These are phyloP conservation scores for Sphaerulina vaccinii DNA, from an alignment of 2,329 filamentous ascomycete genomes.

Conservation along the genomic window DNA sequence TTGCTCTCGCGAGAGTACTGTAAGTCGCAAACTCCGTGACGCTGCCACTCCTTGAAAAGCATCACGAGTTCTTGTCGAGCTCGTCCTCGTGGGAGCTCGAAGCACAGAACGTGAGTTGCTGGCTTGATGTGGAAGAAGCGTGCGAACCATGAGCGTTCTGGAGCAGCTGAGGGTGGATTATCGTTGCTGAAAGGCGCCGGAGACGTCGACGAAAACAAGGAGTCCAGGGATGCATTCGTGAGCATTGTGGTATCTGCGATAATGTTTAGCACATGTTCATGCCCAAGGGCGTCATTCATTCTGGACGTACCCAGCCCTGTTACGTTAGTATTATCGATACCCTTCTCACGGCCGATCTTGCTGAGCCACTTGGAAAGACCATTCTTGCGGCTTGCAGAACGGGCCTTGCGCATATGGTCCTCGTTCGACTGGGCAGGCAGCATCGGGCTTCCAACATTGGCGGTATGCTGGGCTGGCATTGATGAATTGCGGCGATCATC, in stretches of 20 bases:
- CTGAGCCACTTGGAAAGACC: constrained; percentile 56
- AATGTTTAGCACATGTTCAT: neutral
- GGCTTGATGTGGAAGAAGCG: constrained; percentile 89
- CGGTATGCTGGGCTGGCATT: constrained; percentile 31
- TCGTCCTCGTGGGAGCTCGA: constrained; percentile 68
- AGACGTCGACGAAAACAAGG: constrained; percentile 35
- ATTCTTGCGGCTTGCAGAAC: constrained; percentile 40
- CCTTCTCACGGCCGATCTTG: constrained; percentile 45
- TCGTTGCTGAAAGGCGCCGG: constrained; percentile 53
- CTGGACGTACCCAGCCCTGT: constrained; percentile 25
- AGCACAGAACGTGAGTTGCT: constrained; percentile 70
- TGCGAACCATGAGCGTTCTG: constrained; percentile 76
- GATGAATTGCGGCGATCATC: constrained; percentile 24
- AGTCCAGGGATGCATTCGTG: constrained; percentile 31
- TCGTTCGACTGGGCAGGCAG: constrained; percentile 41
- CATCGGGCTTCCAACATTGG: constrained; percentile 35
- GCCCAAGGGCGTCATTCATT: too few relatives aligned
- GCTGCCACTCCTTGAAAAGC: constrained; percentile 72
- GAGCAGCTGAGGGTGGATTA: constrained; percentile 37
- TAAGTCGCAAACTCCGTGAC: constrained; percentile 75
- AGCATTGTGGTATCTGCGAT: constrained; percentile 28
- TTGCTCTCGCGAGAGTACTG: constrained; percentile 76
- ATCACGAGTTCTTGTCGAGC: constrained; percentile 74
- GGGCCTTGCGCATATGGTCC: constrained; percentile 45
- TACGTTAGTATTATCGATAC: constrained; percentile 20